Conservation (phyloP, 2,329 filamentous ascomycete genomes). For the Tolypocladium guangdongense region DNA sequence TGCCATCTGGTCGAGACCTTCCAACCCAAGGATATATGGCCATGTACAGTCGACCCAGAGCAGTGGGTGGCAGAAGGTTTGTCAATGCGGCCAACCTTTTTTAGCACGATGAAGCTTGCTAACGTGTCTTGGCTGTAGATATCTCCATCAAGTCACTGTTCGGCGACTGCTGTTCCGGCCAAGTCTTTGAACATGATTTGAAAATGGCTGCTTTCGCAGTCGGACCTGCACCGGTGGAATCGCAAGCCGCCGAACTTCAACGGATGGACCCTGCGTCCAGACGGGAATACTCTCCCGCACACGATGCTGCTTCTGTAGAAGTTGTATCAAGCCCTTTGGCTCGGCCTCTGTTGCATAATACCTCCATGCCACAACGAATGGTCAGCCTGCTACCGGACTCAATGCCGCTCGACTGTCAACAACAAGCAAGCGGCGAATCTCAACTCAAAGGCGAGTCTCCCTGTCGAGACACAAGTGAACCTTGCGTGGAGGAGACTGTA, state of each 20-base stretch:
- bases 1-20: conserved; percentile 59
- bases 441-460: too few species aligned
- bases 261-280: neutral
- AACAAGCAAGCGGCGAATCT: too few species aligned
- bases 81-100: neutral
- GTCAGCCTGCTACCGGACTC: neutral
- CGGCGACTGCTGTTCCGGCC: conserved; percentile 52
- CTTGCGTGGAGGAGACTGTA: neutral
- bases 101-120: neutral
- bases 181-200: conserved; percentile 53
- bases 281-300: neutral
- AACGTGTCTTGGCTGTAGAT: conserved; percentile 12
- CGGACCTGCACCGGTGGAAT: neutral
- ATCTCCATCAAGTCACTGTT: conserved; percentile 62
- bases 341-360: neutral
- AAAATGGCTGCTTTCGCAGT: conserved; percentile 34
- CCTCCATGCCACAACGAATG: neutral
- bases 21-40: conserved; percentile 65
- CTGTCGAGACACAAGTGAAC: neutral
- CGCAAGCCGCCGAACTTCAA: neutral
- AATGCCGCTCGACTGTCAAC: neutral
- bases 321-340: neutral
- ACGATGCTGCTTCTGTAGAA: neutral
- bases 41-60: conserved; percentile 60
- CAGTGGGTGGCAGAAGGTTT: conserved; percentile 47